A percentile compares a stretch with the other conserved stretches of the same genome.
phyloP scores from a whole-genome alignment of 345 rosid species.

The Crucihimalaya himalaica region DNA sequence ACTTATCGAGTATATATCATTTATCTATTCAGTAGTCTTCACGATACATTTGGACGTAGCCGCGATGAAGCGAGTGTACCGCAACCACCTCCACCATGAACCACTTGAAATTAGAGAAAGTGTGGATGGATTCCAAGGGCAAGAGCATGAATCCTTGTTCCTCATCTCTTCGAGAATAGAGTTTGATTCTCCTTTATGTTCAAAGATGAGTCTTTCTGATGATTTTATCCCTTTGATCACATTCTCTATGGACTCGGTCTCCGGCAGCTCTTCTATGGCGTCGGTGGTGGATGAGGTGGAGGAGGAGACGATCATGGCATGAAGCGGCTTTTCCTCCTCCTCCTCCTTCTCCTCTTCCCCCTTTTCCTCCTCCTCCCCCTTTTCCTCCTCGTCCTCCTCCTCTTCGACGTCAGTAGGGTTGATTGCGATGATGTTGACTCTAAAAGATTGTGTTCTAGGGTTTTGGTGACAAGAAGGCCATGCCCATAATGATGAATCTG shows the following conservation, averaged over 20 bases:
- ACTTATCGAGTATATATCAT: background rate
- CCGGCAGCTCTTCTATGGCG: constrained; percentile 23
- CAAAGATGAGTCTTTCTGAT: constrained; percentile 57
- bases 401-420: constrained; percentile 5
- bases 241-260: constrained; percentile 47
- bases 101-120: constrained; percentile 54
- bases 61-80: constrained; percentile 49
- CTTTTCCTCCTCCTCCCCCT: background rate
- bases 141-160: constrained; percentile 34
- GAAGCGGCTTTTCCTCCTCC: constrained; percentile 15
- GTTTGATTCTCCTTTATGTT: constrained; percentile 60
- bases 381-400: constrained; percentile 1
- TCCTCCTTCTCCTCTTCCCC: constrained; percentile 4
- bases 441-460: constrained; percentile 70
- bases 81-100: constrained; percentile 92
- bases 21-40: constrained; percentile 10
- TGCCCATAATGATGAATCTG: constrained; percentile 52
- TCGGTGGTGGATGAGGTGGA: constrained; percentile 22
- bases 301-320: background rate
- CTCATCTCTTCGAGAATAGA: constrained; percentile 51
- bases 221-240: constrained; percentile 57
- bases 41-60: constrained; percentile 42
- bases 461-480: constrained; percentile 75
- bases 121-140: constrained; percentile 68
- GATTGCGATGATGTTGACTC: constrained; percentile 25